These are phyloP conservation scores for Ambrosia hybrid DNA, from an alignment of 140 eudicot genomes.

Conservation along the genomic window DNA sequence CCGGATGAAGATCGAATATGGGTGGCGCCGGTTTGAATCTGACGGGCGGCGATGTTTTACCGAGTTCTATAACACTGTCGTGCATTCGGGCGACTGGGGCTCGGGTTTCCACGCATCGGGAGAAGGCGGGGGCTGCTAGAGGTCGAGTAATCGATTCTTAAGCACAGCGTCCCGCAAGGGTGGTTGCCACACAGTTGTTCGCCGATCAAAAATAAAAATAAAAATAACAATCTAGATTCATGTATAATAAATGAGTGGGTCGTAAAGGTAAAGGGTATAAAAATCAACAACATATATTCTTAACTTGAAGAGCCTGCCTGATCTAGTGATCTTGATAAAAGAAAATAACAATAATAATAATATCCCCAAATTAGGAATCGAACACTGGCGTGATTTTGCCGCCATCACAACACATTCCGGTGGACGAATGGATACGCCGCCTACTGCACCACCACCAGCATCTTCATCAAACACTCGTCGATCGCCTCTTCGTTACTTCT, in stretches of 20 bases:
- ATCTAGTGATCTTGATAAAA: not conserved
- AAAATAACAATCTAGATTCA: not conserved
- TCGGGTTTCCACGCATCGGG: no score
- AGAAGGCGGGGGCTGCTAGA: no score
- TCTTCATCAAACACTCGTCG: slow-evolving; percentile 38
- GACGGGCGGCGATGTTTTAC: no score
- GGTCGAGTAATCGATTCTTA: no score
- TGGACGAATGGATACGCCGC: slow-evolving; percentile 30
- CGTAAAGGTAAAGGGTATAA: not conserved
- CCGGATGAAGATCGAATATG: no score
- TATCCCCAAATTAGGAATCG: not conserved
- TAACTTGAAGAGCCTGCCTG: not conserved
- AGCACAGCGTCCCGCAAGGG: no score
- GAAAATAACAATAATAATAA: not conserved
- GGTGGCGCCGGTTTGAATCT: no score
- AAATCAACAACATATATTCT: not conserved
- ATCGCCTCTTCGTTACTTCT: slow-evolving; percentile 39
- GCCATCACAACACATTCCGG: not conserved
- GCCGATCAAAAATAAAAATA: no score
- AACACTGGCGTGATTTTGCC: no score
- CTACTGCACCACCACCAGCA: slow-evolving; percentile 1
- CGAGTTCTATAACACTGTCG: no score
- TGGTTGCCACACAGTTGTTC: no score
- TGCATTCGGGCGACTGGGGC: no score
- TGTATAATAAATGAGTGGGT: not conserved